Conservation (phyloP, 2,329 filamentous ascomycete genomes). For the Cladophialophora chaetospira region DNA sequence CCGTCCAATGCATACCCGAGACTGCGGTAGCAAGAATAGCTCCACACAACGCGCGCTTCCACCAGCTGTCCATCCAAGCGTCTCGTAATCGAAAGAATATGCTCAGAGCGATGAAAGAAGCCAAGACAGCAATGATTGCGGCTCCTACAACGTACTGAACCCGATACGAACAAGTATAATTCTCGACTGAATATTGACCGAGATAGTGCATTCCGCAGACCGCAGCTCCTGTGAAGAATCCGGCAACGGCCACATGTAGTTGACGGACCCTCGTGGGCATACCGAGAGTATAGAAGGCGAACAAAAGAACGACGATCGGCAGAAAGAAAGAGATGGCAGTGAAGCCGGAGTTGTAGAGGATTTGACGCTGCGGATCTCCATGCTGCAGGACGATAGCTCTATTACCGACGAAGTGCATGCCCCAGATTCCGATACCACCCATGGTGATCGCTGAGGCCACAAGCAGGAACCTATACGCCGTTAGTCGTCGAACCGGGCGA, state of each 20-base stretch:
- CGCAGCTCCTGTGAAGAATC: slow-evolving; percentile 69
- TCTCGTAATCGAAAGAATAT: slow-evolving; percentile 78
- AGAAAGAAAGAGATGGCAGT: slow-evolving; percentile 79
- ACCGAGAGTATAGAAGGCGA: slow-evolving; percentile 71
- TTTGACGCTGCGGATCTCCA: slow-evolving; percentile 65
- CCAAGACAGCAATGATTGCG: slow-evolving; percentile 69
- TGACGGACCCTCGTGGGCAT: slow-evolving; percentile 60
- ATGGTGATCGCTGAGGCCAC: slow-evolving; percentile 67
- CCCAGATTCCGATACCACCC: slow-evolving; percentile 75
- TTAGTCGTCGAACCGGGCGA: not conserved
- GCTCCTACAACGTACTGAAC: slow-evolving; percentile 66
- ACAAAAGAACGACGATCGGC: slow-evolving; percentile 71
- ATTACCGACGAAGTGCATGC: slow-evolving; percentile 80
- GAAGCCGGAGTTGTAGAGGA: slow-evolving; percentile 71
- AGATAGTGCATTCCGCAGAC: slow-evolving; percentile 87
- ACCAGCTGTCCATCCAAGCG: slow-evolving; percentile 76
- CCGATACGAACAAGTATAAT: slow-evolving; percentile 69
- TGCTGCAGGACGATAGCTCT: slow-evolving; percentile 71
- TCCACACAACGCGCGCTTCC: slow-evolving; percentile 70
- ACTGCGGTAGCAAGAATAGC: slow-evolving; percentile 71
- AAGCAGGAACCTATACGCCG: slow-evolving; percentile 58
- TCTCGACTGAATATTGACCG: slow-evolving; percentile 78
- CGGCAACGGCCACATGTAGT: slow-evolving; percentile 63
- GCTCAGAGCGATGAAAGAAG: slow-evolving; percentile 68
- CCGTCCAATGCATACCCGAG: slow-evolving; percentile 87